Evolutionary conservation across 768 basidiomycete species (phyloP).

Genomic region (Lactarius tabidus): DNA sequence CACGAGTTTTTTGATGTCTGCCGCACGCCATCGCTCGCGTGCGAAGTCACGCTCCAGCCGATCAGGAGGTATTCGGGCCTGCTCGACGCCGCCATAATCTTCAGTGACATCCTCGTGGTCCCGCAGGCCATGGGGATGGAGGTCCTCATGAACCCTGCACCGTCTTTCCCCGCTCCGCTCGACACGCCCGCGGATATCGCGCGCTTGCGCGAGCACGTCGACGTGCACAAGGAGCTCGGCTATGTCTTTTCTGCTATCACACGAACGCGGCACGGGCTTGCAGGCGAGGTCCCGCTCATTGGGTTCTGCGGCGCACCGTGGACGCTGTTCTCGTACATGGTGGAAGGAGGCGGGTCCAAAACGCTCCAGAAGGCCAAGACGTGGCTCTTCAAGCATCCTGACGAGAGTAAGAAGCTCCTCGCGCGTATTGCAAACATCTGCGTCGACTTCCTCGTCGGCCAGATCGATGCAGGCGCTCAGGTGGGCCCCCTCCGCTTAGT

Average conservation of each 20-base stretch:
- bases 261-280: slow-evolving; percentile 69
- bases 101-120: slow-evolving; percentile 96
- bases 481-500: slow-evolving; percentile 41
- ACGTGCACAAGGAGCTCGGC: slow-evolving; percentile 78
- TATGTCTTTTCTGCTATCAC: slow-evolving; percentile 95
- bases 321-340: slow-evolving; percentile 98
- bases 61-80: slow-evolving; percentile 83
- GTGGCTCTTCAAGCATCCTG: slow-evolving; percentile 90
- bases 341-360: slow-evolving; percentile 93
- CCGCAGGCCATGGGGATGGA: slow-evolving; percentile 98
- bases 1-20: slow-evolving; percentile 97
- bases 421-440: slow-evolving; percentile 82
- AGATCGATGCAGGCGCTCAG: slow-evolving; percentile 95
- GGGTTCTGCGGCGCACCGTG: slow-evolving; percentile 98
- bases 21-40: slow-evolving; percentile 85
- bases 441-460: slow-evolving; percentile 86
- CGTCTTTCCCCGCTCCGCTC: slow-evolving; percentile 85
- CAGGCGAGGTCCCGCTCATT: slow-evolving; percentile 90
- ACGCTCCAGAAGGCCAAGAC: slow-evolving; percentile 88
- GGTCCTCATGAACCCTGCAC: slow-evolving; percentile 90
- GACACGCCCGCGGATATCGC: slow-evolving; percentile 66
- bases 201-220: slow-evolving; percentile 57
- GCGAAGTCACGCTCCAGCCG: slow-evolving; percentile 88
- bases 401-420: slow-evolving; percentile 75
- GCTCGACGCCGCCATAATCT: slow-evolving; percentile 95